Percentiles rank a stretch among this genome's conserved stretches.
These are phyloP conservation scores for Glomus cerebriforme DNA, from an alignment of 192 early-diverging fungal genomes.

Conservation along the genomic window DNA sequence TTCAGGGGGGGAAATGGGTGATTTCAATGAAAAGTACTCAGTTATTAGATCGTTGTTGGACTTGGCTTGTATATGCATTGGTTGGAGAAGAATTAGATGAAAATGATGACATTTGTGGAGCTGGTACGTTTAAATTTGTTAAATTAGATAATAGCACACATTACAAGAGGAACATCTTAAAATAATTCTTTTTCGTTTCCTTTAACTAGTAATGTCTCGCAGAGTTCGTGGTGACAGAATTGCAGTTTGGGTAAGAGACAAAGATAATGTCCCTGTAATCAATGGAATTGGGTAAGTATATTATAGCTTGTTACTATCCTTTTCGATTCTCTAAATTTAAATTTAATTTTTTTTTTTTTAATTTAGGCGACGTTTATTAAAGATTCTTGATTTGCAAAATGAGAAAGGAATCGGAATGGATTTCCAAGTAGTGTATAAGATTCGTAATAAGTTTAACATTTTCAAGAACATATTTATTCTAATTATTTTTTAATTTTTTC, in stretches of 20 bases:
- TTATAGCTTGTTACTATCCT: not conserved
- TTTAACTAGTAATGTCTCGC: conserved; percentile 40
- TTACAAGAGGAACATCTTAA: not conserved
- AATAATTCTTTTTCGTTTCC: not conserved
- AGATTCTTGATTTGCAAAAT: conserved; percentile 40
- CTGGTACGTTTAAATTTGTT: conserved; percentile 34
- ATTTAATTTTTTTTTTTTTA: not conserved
- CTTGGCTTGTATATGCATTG: conserved; percentile 44
- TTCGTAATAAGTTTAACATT: not conserved
- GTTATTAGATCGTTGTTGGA: conserved; percentile 47
- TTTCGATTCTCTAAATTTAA: not conserved
- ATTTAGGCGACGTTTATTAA: conserved; percentile 38
- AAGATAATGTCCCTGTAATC: conserved; percentile 44
- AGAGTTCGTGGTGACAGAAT: conserved; percentile 42
- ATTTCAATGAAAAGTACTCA: conserved; percentile 42
- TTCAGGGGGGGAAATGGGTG: conserved; percentile 49
- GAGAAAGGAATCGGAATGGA: conserved; percentile 43
- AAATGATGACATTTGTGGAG: conserved; percentile 47
- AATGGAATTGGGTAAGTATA: conserved; percentile 48
- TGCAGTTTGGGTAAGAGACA: conserved; percentile 49
- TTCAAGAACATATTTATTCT: not conserved
- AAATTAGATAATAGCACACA: not conserved
- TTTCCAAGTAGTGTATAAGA: conserved; percentile 40
- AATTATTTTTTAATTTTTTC: not conserved
- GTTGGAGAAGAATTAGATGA: conserved; percentile 48